Conservation (phyloP, 768 basidiomycete genomes). For the Serendipita sp. region DNA sequence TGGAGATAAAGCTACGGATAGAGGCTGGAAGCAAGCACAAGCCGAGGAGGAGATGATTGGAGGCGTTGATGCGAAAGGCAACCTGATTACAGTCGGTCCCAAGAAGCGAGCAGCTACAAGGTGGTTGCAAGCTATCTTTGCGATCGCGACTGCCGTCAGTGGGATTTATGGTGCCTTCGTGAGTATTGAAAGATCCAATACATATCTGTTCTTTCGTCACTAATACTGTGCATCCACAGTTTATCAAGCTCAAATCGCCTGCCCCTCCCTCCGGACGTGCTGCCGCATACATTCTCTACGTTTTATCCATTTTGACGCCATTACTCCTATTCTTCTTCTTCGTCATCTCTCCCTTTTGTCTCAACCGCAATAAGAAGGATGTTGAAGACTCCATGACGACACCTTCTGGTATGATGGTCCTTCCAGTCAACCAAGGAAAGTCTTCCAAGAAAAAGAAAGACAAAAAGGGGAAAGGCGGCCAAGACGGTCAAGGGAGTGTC, state of each 20-base stretch:
- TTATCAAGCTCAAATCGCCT: conserved; percentile 34
- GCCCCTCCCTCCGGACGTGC: conserved; percentile 40
- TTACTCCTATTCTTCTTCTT: conserved; percentile 38
- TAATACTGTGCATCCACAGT: conserved; percentile 18
- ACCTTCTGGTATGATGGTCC: conserved; percentile 38
- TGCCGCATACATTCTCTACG: conserved; percentile 40
- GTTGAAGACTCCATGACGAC: conserved; percentile 6
- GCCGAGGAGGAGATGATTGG: conserved; percentile 37
- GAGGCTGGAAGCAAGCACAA: conserved; percentile 21
- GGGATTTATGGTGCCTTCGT: conserved; percentile 49
- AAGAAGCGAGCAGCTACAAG: conserved; percentile 37
- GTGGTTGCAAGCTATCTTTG: conserved; percentile 31
- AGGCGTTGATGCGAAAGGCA: conserved; percentile 39
- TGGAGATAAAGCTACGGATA: conserved; percentile 20
- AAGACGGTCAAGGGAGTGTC: conserved; percentile 28
- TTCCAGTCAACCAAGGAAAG: conserved; percentile 38
- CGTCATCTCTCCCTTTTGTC: conserved; percentile 37
- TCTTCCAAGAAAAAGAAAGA: conserved; percentile 25
- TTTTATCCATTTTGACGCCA: conserved; percentile 36
- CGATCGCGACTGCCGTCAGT: conserved; percentile 35
- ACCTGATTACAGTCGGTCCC: conserved; percentile 45
- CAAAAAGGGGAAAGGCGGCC: conserved; percentile 21
- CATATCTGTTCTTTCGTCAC: conserved; percentile 15
- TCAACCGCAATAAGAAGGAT: conserved; percentile 18
- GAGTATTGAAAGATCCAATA: not conserved